Base-by-base conservation (phyloP, 2,329 filamentous ascomycete genomes). In the Aureobasidium mangrovei region DNA sequence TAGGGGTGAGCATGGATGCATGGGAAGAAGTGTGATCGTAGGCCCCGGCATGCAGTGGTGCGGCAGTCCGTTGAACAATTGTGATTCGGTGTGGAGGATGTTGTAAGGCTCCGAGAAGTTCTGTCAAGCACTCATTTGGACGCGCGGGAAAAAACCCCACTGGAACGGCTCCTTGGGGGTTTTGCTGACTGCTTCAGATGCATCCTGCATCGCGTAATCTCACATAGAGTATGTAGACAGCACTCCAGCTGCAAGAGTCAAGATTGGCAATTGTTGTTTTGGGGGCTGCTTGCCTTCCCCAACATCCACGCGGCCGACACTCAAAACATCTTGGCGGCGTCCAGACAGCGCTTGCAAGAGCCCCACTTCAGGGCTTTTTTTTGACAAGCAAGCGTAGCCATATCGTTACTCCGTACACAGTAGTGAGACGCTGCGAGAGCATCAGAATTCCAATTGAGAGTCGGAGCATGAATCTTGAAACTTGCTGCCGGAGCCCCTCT, bases 21-120 rank as follows among this genome's bases (percentile, higher is more conserved):
- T 53, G 27, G 40, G 18, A 8, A 40, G 26, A 53, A 29, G 27
- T 36, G 48, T 27, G 9, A 36, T 44, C 39, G 40, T 53, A 39
- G 49, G 49, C 38, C 49, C 40, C 47, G 39, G 47, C 47, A 52
- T 52, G 47, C 47, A 44, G 49, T 53, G 49, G 49, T 53, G 49
- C 49, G 49, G 49, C 49, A 53, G 38, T 43, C 31, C 29, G 46
- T 40, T 28, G 24, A 49, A 29, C 47, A 42, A 51, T 41, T 28
- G 26, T 33, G 47, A 51, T 51, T 51, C 38, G 47, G 27, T n/a
- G 47, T 42, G 8, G 31, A 51, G 47, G 38, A 51, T 40, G 29
- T 41, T 42, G 18, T 51, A 29, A 28, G 40, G 29, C 24, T 35
- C 24, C 9, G 29, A 31, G 18, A 33, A 12, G n/a, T 32, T 7